phyloP scores from a whole-genome alignment of 768 basidiomycete genomes.

The Leccinum boreale region DNA sequence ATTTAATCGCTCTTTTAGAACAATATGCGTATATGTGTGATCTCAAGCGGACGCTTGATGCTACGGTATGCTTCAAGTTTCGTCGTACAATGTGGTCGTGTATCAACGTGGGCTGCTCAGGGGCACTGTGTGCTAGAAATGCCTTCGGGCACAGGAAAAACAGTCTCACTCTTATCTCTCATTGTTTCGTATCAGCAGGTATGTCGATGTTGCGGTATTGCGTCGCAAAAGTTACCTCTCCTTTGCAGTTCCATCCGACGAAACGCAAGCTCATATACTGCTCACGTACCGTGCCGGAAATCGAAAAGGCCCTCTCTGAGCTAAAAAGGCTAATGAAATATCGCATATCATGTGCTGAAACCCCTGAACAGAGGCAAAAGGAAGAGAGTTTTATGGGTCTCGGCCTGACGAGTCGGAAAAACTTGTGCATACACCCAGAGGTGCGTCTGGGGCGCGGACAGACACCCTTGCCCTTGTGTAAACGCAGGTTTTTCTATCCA shows the following conservation, averaged over 20 bases:
- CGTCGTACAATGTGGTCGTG: background rate
- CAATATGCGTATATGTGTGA: slow-evolving; percentile 99
- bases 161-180: slow-evolving; percentile 89
- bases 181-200: slow-evolving; percentile 98
- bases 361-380: slow-evolving; percentile 68
- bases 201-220: slow-evolving; percentile 22
- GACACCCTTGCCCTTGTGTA: background rate
- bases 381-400: slow-evolving; percentile 84
- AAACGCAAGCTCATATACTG: slow-evolving; percentile 96
- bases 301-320: slow-evolving; percentile 96
- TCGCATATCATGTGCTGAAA: slow-evolving; percentile 69
- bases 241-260: slow-evolving; percentile 79
- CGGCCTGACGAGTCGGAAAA: slow-evolving; percentile 93
- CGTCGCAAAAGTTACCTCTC: background rate
- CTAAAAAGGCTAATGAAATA: slow-evolving; percentile 92
- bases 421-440: slow-evolving; percentile 93
- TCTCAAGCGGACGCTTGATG: slow-evolving; percentile 93
- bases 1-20: slow-evolving; percentile 46
- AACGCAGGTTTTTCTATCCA: slow-evolving; percentile 26
- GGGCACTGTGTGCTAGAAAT: slow-evolving; percentile 99
- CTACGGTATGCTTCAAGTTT: slow-evolving; percentile 54
- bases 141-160: slow-evolving; percentile 99
- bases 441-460: slow-evolving; percentile 40
- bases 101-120: slow-evolving; percentile 39
- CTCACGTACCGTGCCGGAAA: slow-evolving; percentile 98